Evolutionary conservation across 1,284 basidiomycete genomes (phyloP), one percentile per base, ranked within the genome.

Genomic region (Athelia sp.): DNA sequence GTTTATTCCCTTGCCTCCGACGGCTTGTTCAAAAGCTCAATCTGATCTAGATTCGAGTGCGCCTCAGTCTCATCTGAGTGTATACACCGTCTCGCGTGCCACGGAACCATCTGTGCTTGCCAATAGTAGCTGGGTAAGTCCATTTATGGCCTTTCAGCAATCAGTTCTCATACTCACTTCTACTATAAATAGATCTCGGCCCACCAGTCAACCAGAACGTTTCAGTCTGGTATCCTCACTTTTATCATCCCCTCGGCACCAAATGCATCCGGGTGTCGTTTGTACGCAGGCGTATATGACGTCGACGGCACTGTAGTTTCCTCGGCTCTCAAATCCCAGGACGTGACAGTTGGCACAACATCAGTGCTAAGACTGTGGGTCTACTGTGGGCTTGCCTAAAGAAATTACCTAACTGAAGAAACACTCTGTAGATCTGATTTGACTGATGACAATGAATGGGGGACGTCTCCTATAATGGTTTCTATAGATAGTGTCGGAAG

Each of bases 321-420:
- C 50, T 56, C 58, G 19, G 63, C 58, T 42, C 58, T 58, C 21
- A 69, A 65, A 43, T 43, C 51, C 2, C 77, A 67, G 54, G 74
- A 79, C 45, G 61, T 70, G 4, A 48, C 62, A 0, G 70, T 81
- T 29, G 86, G 86, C n/a, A 65, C 61, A 15, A 65, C 81, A 15
- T 61, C 60, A 35, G 70, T 79, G 17, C 55, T 88, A 24, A 76
- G 74, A 53, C 47, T 84, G 86, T 87, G 54, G 56, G 79, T 60
- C 13, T 13, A 13, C 26, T 13, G 26, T 13, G 4, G 6, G 13
- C 26, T 29, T 4, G 4, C 13, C 6, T 4, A 29, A 6, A 4
- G 6, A 29, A 29, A 29, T 4, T 13, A 29, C 13, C 26, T 29
- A 13, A 13, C 26, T 29, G 6, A 29, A 4, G 13, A 4, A 6